Percentiles rank a stretch among this genome's conserved stretches.
Conservation (phyloP, 2,329 filamentous ascomycete genomes). For the Monilinia aucupariae region DNA sequence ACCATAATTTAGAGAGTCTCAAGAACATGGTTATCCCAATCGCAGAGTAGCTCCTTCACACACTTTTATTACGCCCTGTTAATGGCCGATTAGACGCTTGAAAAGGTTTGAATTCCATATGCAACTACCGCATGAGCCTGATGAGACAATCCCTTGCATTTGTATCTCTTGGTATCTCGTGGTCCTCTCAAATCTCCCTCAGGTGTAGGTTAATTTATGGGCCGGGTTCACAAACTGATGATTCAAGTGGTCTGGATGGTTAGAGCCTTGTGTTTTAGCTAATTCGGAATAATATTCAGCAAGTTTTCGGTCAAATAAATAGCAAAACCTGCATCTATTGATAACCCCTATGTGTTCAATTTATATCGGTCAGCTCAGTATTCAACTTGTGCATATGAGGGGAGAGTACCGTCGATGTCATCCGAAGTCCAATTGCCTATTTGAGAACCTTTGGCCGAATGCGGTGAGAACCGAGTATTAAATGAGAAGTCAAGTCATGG, state of each 20-base stretch:
- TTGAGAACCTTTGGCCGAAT: background rate
- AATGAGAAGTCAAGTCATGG: background rate
- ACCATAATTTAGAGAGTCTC: background rate
- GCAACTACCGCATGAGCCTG: background rate
- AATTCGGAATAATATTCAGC: no score
- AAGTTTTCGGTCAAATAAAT: no score
- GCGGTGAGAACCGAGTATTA: background rate
- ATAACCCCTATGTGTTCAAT: no score
- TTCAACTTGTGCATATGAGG: no score
- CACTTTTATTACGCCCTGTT: background rate
- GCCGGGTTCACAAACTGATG: no score
- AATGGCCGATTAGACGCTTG: background rate
- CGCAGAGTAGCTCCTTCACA: background rate
- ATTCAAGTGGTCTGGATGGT: no score
- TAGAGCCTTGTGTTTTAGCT: no score
- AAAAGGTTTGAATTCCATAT: background rate
- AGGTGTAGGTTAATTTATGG: no score
- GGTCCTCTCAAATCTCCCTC: background rate
- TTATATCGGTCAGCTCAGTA: no score
- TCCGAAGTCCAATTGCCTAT: background rate
- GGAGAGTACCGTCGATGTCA: background rate
- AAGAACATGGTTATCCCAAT: background rate
- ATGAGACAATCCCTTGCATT: slow-evolving; percentile 1
- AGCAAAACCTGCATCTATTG: no score
- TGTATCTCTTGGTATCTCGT: background rate